Evolutionary conservation across 805 yeast species (phyloP).

Genomic region (Wickerhamiella domercqiae): DNA sequence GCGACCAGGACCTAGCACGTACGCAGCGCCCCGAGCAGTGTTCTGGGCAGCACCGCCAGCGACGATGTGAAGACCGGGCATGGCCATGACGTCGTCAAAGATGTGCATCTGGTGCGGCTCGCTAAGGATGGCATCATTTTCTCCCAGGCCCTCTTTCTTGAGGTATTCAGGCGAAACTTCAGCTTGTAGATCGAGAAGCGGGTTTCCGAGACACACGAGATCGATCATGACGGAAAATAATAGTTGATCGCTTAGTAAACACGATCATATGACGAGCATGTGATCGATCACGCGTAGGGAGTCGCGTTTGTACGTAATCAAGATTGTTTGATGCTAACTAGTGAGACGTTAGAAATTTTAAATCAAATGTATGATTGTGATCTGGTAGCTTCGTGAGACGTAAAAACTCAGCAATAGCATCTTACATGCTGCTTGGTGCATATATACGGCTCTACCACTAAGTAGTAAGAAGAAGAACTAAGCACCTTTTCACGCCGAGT

Average conservation of each 20-base stretch:
- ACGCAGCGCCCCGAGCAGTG: slow-evolving; percentile 97
- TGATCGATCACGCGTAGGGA: too few species aligned
- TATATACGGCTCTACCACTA: too few species aligned
- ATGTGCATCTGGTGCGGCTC: slow-evolving; percentile 78
- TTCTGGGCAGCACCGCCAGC: slow-evolving; percentile 99
- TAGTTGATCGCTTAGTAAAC: background rate
- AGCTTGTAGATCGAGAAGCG: slow-evolving; percentile 75
- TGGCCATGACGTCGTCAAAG: slow-evolving; percentile 57
- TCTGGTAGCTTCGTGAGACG: too few species aligned
- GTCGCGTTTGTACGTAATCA: too few species aligned
- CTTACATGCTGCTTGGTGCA: too few species aligned
- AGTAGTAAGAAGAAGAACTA: background rate
- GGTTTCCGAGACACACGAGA: slow-evolving; percentile 82
- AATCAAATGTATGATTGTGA: too few species aligned
- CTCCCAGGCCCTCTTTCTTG: slow-evolving; percentile 68
- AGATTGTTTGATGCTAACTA: too few species aligned
- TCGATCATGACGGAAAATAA: slow-evolving; percentile 29
- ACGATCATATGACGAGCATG: too few species aligned
- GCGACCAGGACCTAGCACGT: slow-evolving; percentile 60
- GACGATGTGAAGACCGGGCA: slow-evolving; percentile 47
- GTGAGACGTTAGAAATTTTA: too few species aligned
- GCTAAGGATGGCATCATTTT: slow-evolving; percentile 82
- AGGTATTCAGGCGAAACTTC: slow-evolving; percentile 49
- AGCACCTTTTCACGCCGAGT: background rate
- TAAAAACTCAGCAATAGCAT: too few species aligned